These are phyloP conservation scores for Berberis thunbergii DNA, from an alignment of 164 flowering plant genomes.

Conservation along the genomic window DNA sequence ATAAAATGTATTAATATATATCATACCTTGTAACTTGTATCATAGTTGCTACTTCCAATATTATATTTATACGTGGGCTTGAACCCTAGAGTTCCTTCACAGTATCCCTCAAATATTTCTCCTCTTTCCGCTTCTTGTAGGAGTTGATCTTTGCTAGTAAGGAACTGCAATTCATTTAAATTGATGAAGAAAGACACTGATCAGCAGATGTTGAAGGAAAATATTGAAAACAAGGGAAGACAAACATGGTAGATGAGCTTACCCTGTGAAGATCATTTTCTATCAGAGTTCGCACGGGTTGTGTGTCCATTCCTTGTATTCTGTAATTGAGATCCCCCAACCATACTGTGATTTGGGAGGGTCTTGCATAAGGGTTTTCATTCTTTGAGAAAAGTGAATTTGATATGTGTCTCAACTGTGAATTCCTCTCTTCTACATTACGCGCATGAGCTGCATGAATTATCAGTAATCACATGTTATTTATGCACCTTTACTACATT, in stretches of 20 bases:
- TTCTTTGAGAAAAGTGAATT: conserved; percentile 49
- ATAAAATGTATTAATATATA: not conserved
- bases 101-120: conserved; percentile 52
- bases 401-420: conserved; percentile 41
- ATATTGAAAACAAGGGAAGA: not conserved
- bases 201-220: not conserved
- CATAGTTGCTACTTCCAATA: conserved; percentile 59
- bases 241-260: not conserved
- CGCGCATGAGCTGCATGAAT: conserved; percentile 52
- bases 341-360: conserved; percentile 53
- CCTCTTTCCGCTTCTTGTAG: conserved; percentile 67
- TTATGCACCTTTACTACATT: too few species aligned
- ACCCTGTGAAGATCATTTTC: conserved; percentile 46
- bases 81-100: conserved; percentile 54
- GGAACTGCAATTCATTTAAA: conserved; percentile 10
- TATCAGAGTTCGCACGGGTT: conserved; percentile 45
- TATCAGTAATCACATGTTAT: too few species aligned
- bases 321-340: conserved; percentile 80
- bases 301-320: conserved; percentile 43
- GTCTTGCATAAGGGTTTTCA: conserved; percentile 38
- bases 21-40: conserved; percentile 66
- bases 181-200: too few species aligned
- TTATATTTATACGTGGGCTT: conserved; percentile 72
- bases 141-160: conserved; percentile 62
- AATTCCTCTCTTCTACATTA: conserved; percentile 67